A percentile compares a stretch with the other conserved stretches of the same genome.
Evolutionary conservation across 1,284 basidiomycete species (phyloP).

Genomic region (Irpex rosettiformis): DNA sequence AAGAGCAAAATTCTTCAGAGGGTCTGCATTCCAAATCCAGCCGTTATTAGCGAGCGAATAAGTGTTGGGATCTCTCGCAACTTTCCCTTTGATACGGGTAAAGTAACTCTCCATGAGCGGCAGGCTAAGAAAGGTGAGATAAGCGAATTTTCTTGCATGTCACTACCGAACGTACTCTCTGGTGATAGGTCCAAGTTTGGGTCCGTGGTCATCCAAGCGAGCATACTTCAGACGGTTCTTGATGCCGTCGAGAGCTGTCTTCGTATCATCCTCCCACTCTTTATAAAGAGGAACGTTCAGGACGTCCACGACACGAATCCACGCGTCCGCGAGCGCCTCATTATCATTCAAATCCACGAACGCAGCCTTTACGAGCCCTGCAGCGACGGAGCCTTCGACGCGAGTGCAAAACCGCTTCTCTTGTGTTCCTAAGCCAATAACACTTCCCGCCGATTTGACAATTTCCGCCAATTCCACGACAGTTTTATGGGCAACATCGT

Average conservation of each 20-base stretch:
- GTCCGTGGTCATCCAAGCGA: constrained; percentile 79
- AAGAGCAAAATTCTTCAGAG: constrained; percentile 93
- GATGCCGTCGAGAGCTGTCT: constrained; percentile 70
- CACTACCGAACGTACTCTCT: constrained; percentile 50
- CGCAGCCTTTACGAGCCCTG: constrained; percentile 71
- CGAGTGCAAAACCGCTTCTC: constrained; percentile 66
- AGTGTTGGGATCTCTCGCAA: constrained; percentile 59
- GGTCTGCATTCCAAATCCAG: constrained; percentile 98
- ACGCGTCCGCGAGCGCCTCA: constrained; percentile 61
- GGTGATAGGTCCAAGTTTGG: constrained; percentile 80
- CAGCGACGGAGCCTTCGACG: constrained; percentile 58
- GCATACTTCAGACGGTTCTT: constrained; percentile 78
- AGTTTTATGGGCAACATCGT: constrained; percentile 56
- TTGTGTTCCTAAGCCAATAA: constrained; percentile 57
- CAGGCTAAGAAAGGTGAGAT: constrained; percentile 41
- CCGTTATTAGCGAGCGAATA: constrained; percentile 96
- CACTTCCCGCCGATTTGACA: constrained; percentile 48
- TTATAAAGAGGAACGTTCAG: constrained; percentile 85
- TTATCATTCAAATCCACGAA: constrained; percentile 50
- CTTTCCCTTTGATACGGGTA: constrained; percentile 68
- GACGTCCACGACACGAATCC: constrained; percentile 77
- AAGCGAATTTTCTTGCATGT: constrained; percentile 3
- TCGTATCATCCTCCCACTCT: constrained; percentile 83
- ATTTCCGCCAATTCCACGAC: constrained; percentile 69
- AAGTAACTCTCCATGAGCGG: constrained; percentile 90